phyloP scores from a whole-genome alignment of 768 basidiomycete species.

The Porphyrellus cyaneotinctus region DNA sequence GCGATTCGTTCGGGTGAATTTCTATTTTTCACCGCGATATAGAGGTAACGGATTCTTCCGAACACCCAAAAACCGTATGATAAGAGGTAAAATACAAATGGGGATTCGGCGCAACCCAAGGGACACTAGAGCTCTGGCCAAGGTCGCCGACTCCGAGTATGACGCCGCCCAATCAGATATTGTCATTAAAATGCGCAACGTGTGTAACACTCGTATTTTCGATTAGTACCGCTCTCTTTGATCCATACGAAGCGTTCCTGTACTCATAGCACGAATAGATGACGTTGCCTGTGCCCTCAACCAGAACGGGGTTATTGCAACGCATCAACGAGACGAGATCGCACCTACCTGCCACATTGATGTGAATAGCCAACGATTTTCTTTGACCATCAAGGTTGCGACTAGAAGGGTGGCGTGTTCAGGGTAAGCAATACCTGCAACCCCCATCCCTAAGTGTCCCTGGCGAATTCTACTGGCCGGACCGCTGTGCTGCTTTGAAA shows the following conservation, averaged over 20 bases:
- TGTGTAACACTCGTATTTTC: slow-evolving; percentile 21
- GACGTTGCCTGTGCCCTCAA: slow-evolving; percentile 23
- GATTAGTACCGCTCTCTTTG: slow-evolving; percentile 16
- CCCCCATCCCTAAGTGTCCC: slow-evolving; percentile 13
- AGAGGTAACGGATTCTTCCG: slow-evolving; percentile 21
- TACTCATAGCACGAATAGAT: slow-evolving; percentile 12
- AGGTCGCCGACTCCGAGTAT: slow-evolving; percentile 24
- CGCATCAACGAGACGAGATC: slow-evolving; percentile 23
- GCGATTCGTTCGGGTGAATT: slow-evolving; percentile 22
- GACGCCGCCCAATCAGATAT: slow-evolving; percentile 17
- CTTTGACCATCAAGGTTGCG: slow-evolving; percentile 18
- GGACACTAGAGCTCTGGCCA: neutral
- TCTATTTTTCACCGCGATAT: slow-evolving; percentile 14
- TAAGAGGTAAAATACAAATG: slow-evolving; percentile 25
- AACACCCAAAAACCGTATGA: slow-evolving; percentile 14
- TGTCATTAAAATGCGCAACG: slow-evolving; percentile 21
- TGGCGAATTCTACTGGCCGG: slow-evolving; percentile 16
- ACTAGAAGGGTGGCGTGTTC: slow-evolving; percentile 19
- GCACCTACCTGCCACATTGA: slow-evolving; percentile 20
- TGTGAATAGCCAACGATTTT: slow-evolving; percentile 7
- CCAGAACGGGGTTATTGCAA: slow-evolving; percentile 10
- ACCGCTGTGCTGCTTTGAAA: slow-evolving; percentile 1
- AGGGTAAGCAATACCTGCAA: slow-evolving; percentile 15
- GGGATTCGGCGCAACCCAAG: slow-evolving; percentile 21
- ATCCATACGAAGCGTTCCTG: slow-evolving; percentile 27